Evolutionary conservation across 2,329 filamentous ascomycete genomes (phyloP).

Genomic region (Colletotrichum filicis): DNA sequence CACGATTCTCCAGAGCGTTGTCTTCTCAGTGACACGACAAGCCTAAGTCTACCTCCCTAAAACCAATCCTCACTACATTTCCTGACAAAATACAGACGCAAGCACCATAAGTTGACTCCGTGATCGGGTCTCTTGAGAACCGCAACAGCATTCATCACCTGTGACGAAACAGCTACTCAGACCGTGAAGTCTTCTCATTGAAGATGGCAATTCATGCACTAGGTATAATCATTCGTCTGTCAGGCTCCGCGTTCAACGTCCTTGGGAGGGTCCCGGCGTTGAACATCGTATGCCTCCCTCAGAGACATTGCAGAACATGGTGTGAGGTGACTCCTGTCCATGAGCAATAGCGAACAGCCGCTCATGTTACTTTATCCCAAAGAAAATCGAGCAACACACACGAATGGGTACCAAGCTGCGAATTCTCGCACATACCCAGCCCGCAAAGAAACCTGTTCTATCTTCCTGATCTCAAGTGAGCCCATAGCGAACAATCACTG

Average conservation of each 20-base stretch:
- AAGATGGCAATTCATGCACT: not conserved
- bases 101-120: not conserved
- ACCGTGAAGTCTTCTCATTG: not conserved
- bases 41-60: not conserved
- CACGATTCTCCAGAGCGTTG: not conserved
- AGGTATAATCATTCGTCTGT: too few species aligned
- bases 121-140: not conserved
- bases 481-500: not conserved
- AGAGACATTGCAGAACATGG: not conserved
- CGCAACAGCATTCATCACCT: not conserved
- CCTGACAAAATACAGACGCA: not conserved
- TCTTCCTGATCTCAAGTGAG: not conserved
- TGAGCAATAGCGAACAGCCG: not conserved
- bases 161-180: not conserved
- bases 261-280: not conserved
- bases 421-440: too few species aligned
- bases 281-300: not conserved
- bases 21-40: not conserved
- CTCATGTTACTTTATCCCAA: not conserved
- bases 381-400: not conserved
- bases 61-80: not conserved
- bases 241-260: not conserved
- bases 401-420: not conserved
- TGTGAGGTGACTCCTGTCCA: not conserved
- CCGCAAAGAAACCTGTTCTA: not conserved